These are phyloP conservation scores for Prunus armeniaca DNA, from an alignment of 306 rosid species.

Conservation along the genomic window DNA sequence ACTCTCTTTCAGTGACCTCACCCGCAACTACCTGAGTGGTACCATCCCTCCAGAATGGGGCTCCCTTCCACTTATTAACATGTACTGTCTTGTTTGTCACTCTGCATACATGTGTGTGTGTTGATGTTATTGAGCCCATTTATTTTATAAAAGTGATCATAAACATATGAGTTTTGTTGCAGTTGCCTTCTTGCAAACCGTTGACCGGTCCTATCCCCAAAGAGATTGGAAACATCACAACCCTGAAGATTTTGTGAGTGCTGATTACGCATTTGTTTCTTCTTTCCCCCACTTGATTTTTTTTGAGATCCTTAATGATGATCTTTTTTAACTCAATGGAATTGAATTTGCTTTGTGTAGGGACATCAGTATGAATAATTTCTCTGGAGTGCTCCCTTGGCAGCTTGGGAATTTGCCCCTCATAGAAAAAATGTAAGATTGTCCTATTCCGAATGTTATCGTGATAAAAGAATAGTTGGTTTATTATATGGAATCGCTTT, in stretches of 20 bases:
- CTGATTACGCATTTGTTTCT: background rate
- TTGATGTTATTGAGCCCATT: too few species aligned
- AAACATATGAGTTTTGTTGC: background rate
- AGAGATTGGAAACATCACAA: conserved; percentile 58
- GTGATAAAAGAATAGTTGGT: background rate
- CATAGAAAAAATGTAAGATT: too few species aligned
- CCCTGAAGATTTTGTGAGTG: conserved; percentile 67
- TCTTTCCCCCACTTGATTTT: background rate
- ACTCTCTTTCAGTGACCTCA: conserved; percentile 41
- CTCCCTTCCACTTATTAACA: too few species aligned
- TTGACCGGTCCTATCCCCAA: conserved; percentile 63
- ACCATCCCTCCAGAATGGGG: conserved; percentile 21
- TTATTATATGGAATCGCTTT: background rate
- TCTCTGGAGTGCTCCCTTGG: too few species aligned
- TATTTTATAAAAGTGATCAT: too few species aligned
- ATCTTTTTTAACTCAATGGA: background rate
- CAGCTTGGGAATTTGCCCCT: too few species aligned
- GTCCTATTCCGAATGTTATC: background rate
- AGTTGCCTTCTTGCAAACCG: conserved; percentile 65
- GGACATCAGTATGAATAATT: too few species aligned
- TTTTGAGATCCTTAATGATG: background rate
- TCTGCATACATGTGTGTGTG: too few species aligned
- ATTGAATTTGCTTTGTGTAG: conserved; percentile 6
- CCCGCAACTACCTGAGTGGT: conserved; percentile 61
- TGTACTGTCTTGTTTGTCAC: too few species aligned